Percentiles rank a stretch among this genome's conserved stretches.
phyloP scores from a whole-genome alignment of 768 basidiomycete genomes.

The Coprinopsis strossmayeri region DNA sequence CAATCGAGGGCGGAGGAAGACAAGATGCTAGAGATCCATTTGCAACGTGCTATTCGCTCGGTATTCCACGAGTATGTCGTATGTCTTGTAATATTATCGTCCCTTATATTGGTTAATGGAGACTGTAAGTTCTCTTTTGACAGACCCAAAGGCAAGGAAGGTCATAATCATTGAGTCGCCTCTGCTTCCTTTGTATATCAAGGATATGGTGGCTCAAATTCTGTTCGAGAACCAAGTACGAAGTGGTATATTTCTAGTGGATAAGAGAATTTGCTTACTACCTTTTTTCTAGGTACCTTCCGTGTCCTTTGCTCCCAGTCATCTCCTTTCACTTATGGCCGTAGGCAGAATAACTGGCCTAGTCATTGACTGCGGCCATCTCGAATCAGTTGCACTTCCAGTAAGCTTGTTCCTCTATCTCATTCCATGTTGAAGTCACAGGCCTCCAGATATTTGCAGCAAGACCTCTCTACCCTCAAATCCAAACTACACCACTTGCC shows the following conservation, averaged over 20 bases:
- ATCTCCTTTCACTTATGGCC: conserved; percentile 78
- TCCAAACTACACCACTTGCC: conserved; percentile 82
- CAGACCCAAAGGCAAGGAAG: conserved; percentile 93
- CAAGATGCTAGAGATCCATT: conserved; percentile 56
- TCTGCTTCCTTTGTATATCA: conserved; percentile 77
- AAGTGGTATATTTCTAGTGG: background rate
- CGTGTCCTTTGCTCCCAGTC: conserved; percentile 87
- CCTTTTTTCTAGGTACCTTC: conserved; percentile 68
- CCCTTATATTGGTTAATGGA: conserved; percentile 11
- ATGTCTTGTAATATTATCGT: conserved; percentile 5
- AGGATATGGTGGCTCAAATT: conserved; percentile 79
- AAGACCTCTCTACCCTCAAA: conserved; percentile 76
- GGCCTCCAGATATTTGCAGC: conserved; percentile 78
- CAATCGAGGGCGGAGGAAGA: conserved; percentile 68
- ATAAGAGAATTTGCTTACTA: background rate
- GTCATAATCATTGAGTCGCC: conserved; percentile 92
- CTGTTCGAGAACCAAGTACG: conserved; percentile 88
- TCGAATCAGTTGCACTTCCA: conserved; percentile 85
- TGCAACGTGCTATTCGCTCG: conserved; percentile 64
- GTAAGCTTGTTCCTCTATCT: conserved; percentile 41
- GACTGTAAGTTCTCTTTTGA: conserved; percentile 70
- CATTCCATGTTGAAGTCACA: background rate
- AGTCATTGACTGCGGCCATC: conserved; percentile 87
- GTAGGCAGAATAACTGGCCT: conserved; percentile 89
- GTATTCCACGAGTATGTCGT: conserved; percentile 79